Evolutionary conservation across 2,329 filamentous ascomycete genomes (phyloP), one percentile per base, ranked within the genome.

Genomic region (Alternaria triticina): DNA sequence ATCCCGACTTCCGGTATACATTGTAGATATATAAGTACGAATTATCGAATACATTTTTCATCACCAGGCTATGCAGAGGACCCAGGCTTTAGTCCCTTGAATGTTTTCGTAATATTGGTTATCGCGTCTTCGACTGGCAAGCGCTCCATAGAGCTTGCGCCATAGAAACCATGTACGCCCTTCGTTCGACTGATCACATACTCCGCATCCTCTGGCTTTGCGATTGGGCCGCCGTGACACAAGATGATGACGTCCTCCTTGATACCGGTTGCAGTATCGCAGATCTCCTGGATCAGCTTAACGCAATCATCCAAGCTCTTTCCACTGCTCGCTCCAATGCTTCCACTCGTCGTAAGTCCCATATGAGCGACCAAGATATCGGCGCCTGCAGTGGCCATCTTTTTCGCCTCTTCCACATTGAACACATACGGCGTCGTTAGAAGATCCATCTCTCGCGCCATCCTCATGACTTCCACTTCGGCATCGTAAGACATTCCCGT

Each of bases 401-500:
- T 82, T 54, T 82, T 81, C 17, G 86, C 88, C 72, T 92, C 88
- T 0, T 87, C 85, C 1, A 84, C 82, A 52, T 84, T 87, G 79
- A 92, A 92, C 1, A 90, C 89, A 68, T 92, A 92, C 0, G 90
- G 90, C 7, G 89, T 89, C 0, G 90, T 92, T 15, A 92, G 77
- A 17, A 92, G 79, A 27, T 85, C 89, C 78, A 90, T 79, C 45
- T 83, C 79, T 47, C 83, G 85, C 2, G 90, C 90, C n/a, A 83
- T 71, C 10, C 82, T 82, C 49, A 92, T 85, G 84, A 91, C 87
- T 54, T 89, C 88, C 3, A 92, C 89, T 73, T 93, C 90, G 8
- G 84, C 79, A 15, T 84, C 85, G 71, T 88, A 92, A 1, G 87
- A 86, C 89, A 92, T 92, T 9, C 87, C 89, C 1, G 90, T 92